phyloP scores from a whole-genome alignment of 441 rosid species.

The Adansonia madagascariensis region DNA sequence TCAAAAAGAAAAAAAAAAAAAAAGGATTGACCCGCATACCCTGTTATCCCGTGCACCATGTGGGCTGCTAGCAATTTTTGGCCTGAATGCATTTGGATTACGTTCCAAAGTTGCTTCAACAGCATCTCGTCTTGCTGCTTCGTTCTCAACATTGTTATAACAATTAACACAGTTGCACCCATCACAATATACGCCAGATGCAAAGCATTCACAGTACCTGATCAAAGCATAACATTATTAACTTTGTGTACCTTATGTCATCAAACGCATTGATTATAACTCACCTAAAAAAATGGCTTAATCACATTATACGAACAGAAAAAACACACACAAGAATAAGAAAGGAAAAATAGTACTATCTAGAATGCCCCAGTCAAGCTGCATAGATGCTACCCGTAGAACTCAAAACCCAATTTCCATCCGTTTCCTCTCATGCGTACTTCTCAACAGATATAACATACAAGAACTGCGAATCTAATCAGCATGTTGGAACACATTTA shows the following conservation, averaged over 20 bases:
- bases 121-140: slow-evolving; percentile 72
- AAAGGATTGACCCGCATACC: slow-evolving; percentile 43
- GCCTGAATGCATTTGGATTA: slow-evolving; percentile 86
- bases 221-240: slow-evolving; percentile 30
- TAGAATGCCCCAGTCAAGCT: neutral
- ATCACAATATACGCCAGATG: slow-evolving; percentile 81
- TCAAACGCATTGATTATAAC: neutral
- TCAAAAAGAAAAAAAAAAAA: neutral
- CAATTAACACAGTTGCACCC: slow-evolving; percentile 89
- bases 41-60: slow-evolving; percentile 56
- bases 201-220: slow-evolving; percentile 97
- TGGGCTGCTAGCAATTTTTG: slow-evolving; percentile 90
- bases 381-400: neutral
- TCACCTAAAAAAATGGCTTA: neutral
- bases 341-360: neutral
- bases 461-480: neutral
- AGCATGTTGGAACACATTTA: neutral
- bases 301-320: slow-evolving; percentile 10
- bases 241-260: slow-evolving; percentile 22
- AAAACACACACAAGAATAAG: neutral
- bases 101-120: slow-evolving; percentile 74
- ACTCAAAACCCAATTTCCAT: neutral
- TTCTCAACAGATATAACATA: slow-evolving; percentile 6
- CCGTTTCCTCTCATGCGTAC: neutral
- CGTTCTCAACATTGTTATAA: slow-evolving; percentile 76